Evolutionary conservation across 768 basidiomycete genomes (phyloP).

Genomic region (Tremella mesenterica): DNA sequence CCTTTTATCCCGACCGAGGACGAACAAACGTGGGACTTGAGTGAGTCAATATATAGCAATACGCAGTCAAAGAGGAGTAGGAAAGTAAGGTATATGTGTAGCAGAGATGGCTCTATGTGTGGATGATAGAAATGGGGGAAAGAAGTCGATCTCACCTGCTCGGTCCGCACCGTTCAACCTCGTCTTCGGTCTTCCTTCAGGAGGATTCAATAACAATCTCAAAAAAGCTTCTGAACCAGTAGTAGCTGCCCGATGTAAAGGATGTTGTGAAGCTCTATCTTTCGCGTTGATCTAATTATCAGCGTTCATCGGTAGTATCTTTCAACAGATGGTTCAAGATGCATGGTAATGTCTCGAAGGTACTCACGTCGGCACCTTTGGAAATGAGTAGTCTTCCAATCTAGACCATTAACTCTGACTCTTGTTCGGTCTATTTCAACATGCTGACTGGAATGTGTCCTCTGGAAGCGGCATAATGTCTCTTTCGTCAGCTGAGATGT

Average conservation of each 20-base stretch:
- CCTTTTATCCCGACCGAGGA: too few relatives aligned
- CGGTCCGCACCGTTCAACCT: conserved; percentile 63
- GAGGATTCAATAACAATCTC: conserved; percentile 70
- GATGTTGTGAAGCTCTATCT: conserved; percentile 86
- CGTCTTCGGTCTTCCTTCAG: conserved; percentile 59
- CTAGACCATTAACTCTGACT: conserved; percentile 46
- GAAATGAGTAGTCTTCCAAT: conserved; percentile 77
- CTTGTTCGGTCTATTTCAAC: background rate
- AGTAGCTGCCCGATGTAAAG: conserved; percentile 94
- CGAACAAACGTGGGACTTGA: too few relatives aligned
- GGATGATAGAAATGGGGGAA: too few relatives aligned
- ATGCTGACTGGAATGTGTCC: conserved; percentile 34
- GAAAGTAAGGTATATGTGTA: too few relatives aligned
- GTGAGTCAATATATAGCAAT: too few relatives aligned
- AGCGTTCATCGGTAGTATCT: conserved; percentile 1
- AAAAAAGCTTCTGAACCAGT: conserved; percentile 89
- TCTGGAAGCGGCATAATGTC: conserved; percentile 46
- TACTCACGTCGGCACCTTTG: conserved; percentile 81
- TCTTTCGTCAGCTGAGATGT: conserved; percentile 10
- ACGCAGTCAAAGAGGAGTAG: too few relatives aligned
- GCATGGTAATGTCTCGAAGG: too few relatives aligned
- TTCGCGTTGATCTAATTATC: conserved; percentile 67
- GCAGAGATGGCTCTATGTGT: too few relatives aligned
- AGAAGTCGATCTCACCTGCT: conserved; percentile 34
- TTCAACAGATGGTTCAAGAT: background rate